Base-by-base conservation (phyloP, 139 green algal species). In the Desmodesmus armatus region DNA sequence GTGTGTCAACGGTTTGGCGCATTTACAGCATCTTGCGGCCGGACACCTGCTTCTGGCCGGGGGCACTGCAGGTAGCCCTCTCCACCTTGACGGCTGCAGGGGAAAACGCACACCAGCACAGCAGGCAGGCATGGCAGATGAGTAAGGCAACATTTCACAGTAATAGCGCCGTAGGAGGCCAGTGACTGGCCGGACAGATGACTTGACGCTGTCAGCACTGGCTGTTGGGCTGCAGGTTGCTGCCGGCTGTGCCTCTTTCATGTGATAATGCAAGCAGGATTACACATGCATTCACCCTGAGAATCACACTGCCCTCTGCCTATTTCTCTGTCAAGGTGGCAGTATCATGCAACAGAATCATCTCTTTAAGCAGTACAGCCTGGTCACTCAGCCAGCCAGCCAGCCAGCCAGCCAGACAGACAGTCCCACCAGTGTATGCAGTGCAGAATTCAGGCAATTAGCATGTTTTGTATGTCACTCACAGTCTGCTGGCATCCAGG, bases 21-120 rank as follows among this genome's bases (percentile, higher is more conserved):
- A n/a, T n/a, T n/a, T n/a, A n/a, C n/a, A n/a, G n/a, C 63, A 72
- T 72, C 63, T 72, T 72, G 31, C 63, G 63, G 11, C 63, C 63
- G 27, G 63, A 23, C 60, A 23, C 7, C 60, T 37, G 21, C 33
- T 27, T 69, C n/a, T n/a, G n/a, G n/a, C n/a, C 33, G n/a, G 63
- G 63, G n/a, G 23, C 63, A 33, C 31, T 44, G 63, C 63, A 72
- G 63, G 19, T 33, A 41, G 63, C 63, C 6, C 21, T 23, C n/a
- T 41, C 25, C 63, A 72, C 63, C 11, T 72, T 43, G 11, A 72
- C 63, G 23, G 63, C 63, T 72, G 63, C 63, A 72, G 63, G 31
- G n/a, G n/a, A n/a, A n/a, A n/a, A n/a, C n/a, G n/a, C n/a, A n/a
- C 60, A 72, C 11, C 63, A 72, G 3, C 17, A 1, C 51, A 62